These are phyloP conservation scores for Fusarium lyarnte DNA, from an alignment of 2,329 filamentous ascomycete species.

Conservation along the genomic window DNA sequence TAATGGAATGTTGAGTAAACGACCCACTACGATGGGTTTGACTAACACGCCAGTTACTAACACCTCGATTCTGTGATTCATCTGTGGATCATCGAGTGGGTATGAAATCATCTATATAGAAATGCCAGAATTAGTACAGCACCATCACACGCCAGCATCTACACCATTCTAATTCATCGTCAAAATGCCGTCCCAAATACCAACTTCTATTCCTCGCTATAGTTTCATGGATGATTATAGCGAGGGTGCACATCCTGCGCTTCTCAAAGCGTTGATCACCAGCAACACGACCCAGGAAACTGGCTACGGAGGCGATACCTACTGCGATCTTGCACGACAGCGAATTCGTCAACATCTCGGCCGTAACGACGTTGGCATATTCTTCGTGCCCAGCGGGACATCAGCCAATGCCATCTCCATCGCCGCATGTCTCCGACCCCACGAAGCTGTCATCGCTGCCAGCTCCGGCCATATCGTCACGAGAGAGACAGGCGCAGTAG, in stretches of 20 bases:
- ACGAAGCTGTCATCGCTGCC: slow-evolving; percentile 62
- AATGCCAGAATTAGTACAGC: background rate
- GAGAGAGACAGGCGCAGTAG: slow-evolving; percentile 61
- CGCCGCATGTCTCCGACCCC: slow-evolving; percentile 59
- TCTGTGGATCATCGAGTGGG: slow-evolving; percentile 29
- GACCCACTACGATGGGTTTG: slow-evolving; percentile 28
- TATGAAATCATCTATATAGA: slow-evolving; percentile 29
- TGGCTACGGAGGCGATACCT: slow-evolving; percentile 59
- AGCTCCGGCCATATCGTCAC: slow-evolving; percentile 60
- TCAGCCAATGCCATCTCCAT: slow-evolving; percentile 63
- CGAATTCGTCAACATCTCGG: slow-evolving; percentile 53
- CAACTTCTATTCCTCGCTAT: slow-evolving; percentile 45
- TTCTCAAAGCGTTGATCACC: slow-evolving; percentile 57
- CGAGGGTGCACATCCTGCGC: slow-evolving; percentile 60
- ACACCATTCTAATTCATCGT: background rate
- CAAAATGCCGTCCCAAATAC: slow-evolving; percentile 36
- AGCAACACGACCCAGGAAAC: slow-evolving; percentile 57
- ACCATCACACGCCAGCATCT: background rate
- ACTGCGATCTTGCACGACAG: slow-evolving; percentile 53
- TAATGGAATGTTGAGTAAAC: slow-evolving; percentile 37
- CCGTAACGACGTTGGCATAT: slow-evolving; percentile 54
- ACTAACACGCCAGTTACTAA: slow-evolving; percentile 41
- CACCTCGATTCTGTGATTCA: slow-evolving; percentile 12
- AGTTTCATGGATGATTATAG: slow-evolving; percentile 63
- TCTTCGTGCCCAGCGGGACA: slow-evolving; percentile 62